Percentiles rank a stretch among this genome's conserved stretches.
phyloP scores from a whole-genome alignment of 208 protist genomes.

The Acanthamoeba healyi region DNA sequence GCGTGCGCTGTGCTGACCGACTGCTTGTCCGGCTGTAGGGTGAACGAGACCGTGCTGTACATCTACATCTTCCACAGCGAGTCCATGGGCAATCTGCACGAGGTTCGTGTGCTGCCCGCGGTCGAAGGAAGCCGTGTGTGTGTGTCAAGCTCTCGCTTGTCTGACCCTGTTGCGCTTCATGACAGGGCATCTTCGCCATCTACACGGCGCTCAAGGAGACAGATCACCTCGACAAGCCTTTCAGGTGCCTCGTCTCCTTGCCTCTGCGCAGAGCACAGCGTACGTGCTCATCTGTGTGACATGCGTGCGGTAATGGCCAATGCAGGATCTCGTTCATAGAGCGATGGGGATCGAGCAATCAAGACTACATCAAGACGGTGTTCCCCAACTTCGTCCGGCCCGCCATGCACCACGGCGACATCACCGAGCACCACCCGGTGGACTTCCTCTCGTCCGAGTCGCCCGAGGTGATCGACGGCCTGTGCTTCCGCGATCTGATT shows the following conservation, averaged over 20 bases:
- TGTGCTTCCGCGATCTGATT: not conserved
- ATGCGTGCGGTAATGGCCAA: not conserved
- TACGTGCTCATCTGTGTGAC: too few relatives aligned
- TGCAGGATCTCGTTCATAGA: not conserved
- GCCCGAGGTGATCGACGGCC: constrained; percentile 20
- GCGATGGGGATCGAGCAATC: constrained; percentile 18
- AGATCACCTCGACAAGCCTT: not conserved
- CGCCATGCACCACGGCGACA: not conserved
- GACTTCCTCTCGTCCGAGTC: not conserved
- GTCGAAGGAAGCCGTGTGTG: not conserved
- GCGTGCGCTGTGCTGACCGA: too few relatives aligned
- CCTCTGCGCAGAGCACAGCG: too few relatives aligned
- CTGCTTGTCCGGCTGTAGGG: not conserved
- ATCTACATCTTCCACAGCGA: constrained; percentile 32
- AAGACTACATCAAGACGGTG: constrained; percentile 3
- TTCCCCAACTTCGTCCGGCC: constrained; percentile 24
- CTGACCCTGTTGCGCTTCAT: not conserved
- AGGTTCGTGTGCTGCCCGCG: not conserved
- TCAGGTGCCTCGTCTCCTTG: not conserved
- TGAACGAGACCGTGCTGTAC: not conserved
- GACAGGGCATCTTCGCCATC: not conserved
- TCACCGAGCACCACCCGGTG: constrained; percentile 2
- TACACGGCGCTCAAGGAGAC: constrained; percentile 12
- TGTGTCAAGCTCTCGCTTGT: not conserved
- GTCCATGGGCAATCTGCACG: constrained; percentile 23